phyloP scores from a whole-genome alignment of 73 alveolate genomes.

The Tetrahymena malaccensis region DNA sequence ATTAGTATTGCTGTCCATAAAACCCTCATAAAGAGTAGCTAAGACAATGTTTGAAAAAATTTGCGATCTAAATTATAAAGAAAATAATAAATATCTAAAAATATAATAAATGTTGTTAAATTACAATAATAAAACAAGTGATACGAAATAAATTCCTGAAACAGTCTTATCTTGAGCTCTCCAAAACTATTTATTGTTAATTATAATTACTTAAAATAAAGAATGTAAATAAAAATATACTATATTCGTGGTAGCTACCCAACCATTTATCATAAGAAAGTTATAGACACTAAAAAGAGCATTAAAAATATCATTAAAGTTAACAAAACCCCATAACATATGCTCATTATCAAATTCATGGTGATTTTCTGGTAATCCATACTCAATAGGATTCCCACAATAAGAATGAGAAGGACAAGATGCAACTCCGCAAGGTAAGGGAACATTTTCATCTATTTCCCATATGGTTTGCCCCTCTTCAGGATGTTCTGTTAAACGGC shows the following conservation, averaged over 20 bases:
- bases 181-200: neutral
- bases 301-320: neutral
- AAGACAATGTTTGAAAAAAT: neutral
- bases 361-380: neutral
- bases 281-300: neutral
- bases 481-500: neutral
- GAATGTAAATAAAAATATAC: neutral
- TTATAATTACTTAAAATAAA: neutral
- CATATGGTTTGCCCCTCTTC: neutral
- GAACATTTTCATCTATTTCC: neutral
- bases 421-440: neutral
- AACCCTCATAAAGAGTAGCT: neutral
- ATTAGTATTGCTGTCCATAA: neutral
- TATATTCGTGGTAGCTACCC: neutral
- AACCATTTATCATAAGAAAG: neutral
- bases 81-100: neutral
- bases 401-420: neutral
- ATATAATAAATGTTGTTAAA: neutral
- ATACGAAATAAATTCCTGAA: neutral
- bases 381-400: slow-evolving; percentile 24
- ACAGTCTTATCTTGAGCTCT: neutral
- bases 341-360: slow-evolving; percentile 1
- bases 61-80: neutral
- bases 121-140: neutral
- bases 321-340: neutral